phyloP scores from a whole-genome alignment of 805 yeast species.

The Lipomyces sp. region DNA sequence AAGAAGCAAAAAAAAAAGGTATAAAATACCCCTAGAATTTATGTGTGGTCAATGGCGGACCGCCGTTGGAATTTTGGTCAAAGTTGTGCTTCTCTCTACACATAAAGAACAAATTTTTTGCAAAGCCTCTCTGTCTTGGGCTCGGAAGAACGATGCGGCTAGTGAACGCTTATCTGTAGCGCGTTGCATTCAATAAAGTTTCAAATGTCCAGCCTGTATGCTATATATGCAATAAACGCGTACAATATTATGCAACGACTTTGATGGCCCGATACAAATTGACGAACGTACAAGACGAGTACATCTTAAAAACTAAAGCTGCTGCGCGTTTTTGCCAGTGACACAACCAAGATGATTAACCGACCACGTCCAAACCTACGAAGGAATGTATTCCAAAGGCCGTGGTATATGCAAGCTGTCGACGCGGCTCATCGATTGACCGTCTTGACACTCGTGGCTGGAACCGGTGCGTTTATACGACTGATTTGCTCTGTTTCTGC shows the following conservation, averaged over 20 bases:
- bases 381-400: slow-evolving; percentile 44
- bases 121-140: background rate
- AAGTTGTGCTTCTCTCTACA: background rate
- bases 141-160: background rate
- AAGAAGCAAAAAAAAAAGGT: background rate
- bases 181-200: background rate
- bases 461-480: slow-evolving; percentile 44
- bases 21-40: background rate
- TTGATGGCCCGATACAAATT: too few relatives aligned
- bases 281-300: too few relatives aligned
- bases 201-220: background rate
- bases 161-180: background rate
- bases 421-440: slow-evolving; percentile 76
- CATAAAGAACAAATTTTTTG: background rate
- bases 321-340: background rate
- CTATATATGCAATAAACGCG: background rate
- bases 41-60: background rate
- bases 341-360: background rate
- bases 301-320: too few relatives aligned
- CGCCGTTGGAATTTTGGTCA: background rate
- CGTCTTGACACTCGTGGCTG: slow-evolving; percentile 67
- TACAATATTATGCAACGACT: background rate
- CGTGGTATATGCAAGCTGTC: slow-evolving; percentile 77
- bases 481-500: background rate
- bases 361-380: slow-evolving; percentile 13